Evolutionary conservation across 495 filamentous ascomycete genomes (phyloP), one percentile per base, ranked within the genome.

Genomic region (Penicillium paradoxum): DNA sequence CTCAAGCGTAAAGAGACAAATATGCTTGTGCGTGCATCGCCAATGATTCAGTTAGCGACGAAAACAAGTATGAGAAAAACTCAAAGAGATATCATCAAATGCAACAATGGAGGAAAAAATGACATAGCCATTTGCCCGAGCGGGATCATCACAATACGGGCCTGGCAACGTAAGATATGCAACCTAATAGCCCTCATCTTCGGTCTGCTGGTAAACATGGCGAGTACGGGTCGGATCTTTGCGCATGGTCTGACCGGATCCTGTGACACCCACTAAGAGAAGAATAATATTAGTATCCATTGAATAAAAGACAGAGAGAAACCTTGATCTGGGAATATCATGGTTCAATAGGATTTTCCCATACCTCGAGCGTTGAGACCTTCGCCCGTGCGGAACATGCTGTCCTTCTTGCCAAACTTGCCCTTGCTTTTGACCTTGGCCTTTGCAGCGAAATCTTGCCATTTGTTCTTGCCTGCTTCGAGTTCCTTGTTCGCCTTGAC

Each of bases 371-470:
- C 90, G 58, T 89, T 81, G 11, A 92, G 77, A 39, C 89, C 86
- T 22, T 95, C 90, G 0, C 88, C 88, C 2, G 91, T 96, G 22
- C 95, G 82, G 62, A 98, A 98, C 93, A 97, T 96, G 73, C 89
- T 95, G 14, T 97, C 91, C 75, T 96, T 96, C 73, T 88, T 90
- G 41, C 83, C 87, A 34, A 83, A 74, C 64, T 90, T 90, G 17
- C 87, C 86, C 73, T 91, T 95, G 58, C 76, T 73, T 73, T 91
- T 95, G 58, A 75, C 73, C 65, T 90, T 91, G 21, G 85, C 86
- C 71, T 93, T 95, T 54, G 76, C 75, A 34, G 81, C 83, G 65
- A 95, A 98, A 59, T 91, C 86, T 69, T 97, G 86, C 93, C 93
- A 98, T 62, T 93, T 96, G 58, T 78, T 89, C 76, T 96, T 96